These are phyloP conservation scores for Stachybotrys echinatus DNA, from an alignment of 2,329 filamentous ascomycete genomes.

Conservation along the genomic window DNA sequence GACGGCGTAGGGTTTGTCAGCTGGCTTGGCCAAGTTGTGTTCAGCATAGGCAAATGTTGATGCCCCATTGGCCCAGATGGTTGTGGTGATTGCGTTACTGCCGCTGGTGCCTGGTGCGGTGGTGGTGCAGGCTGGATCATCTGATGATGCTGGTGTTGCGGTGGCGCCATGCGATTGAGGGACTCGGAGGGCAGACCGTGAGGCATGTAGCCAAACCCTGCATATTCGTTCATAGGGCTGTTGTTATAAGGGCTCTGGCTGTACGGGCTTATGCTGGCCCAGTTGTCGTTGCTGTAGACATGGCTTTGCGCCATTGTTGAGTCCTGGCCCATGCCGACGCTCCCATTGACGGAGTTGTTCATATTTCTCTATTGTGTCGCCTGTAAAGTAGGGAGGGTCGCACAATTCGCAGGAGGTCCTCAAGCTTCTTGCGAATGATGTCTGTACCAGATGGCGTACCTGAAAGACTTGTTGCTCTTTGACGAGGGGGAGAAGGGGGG, in stretches of 20 bases:
- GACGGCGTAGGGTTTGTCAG: conserved; percentile 60
- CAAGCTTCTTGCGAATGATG: background rate
- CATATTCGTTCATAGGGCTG: conserved; percentile 62
- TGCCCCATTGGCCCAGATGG: conserved; percentile 40
- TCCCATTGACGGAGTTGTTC: conserved; percentile 25
- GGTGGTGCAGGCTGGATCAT: conserved; percentile 24
- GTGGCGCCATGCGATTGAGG: conserved; percentile 49
- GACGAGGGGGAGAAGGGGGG: background rate
- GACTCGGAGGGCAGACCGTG: conserved; percentile 47
- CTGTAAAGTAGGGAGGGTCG: conserved; percentile 2
- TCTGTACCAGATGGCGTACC: background rate
- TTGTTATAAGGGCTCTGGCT: conserved; percentile 50
- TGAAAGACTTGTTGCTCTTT: background rate
- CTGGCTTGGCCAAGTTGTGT: conserved; percentile 77
- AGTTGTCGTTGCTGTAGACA: conserved; percentile 38
- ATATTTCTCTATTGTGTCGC: conserved; percentile 16
- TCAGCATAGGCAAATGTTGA: conserved; percentile 61
- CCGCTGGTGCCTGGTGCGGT: background rate
- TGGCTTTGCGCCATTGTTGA: conserved; percentile 22
- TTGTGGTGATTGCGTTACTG: background rate
- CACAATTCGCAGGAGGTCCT: background rate
- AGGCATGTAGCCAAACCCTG: conserved; percentile 51
- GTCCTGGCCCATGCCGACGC: conserved; percentile 23
- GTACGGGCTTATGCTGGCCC: conserved; percentile 56
- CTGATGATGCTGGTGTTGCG: conserved; percentile 35